Evolutionary conservation across 2,329 filamentous ascomycete genomes (phyloP).

Genomic region (Monosporascus sp.): DNA sequence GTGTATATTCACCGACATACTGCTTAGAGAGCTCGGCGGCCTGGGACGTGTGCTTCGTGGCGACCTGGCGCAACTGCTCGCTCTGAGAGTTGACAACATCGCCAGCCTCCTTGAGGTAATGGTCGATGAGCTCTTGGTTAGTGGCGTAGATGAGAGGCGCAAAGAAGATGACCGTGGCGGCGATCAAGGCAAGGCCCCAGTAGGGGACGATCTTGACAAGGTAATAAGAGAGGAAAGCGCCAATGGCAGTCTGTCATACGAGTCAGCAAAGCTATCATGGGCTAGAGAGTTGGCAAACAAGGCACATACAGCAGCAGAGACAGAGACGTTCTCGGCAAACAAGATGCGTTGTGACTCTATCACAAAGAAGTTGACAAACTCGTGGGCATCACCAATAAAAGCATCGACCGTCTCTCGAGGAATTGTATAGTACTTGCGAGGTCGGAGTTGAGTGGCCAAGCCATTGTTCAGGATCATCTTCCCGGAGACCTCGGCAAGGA

Average conservation of each 20-base stretch:
- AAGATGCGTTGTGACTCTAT: slow-evolving; percentile 65
- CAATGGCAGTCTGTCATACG: slow-evolving; percentile 46
- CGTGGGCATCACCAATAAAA: slow-evolving; percentile 59
- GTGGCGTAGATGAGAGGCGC: slow-evolving; percentile 59
- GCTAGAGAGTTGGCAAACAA: background rate
- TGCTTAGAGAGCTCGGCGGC: slow-evolving; percentile 61
- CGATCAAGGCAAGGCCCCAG: slow-evolving; percentile 62
- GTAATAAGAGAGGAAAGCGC: slow-evolving; percentile 61
- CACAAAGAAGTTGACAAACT: slow-evolving; percentile 67
- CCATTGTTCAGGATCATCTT: slow-evolving; percentile 58
- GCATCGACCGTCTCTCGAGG: slow-evolving; percentile 57
- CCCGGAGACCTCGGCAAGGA: slow-evolving; percentile 56
- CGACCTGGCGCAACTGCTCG: slow-evolving; percentile 54
- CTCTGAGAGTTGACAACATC: slow-evolving; percentile 59
- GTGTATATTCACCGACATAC: slow-evolving; percentile 62
- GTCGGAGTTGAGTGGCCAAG: slow-evolving; percentile 60
- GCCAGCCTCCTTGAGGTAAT: slow-evolving; percentile 52
- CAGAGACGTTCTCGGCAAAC: slow-evolving; percentile 61
- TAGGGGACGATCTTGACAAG: slow-evolving; percentile 65
- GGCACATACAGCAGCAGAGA: slow-evolving; percentile 52
- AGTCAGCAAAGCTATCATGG: slow-evolving; percentile 5
- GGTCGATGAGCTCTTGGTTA: slow-evolving; percentile 66
- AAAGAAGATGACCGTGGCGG: slow-evolving; percentile 55
- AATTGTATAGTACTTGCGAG: slow-evolving; percentile 62
- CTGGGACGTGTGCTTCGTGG: slow-evolving; percentile 59